Percentiles rank a stretch among this genome's conserved stretches.
phyloP scores from a whole-genome alignment of 768 basidiomycete genomes.

The Mycena maculata region DNA sequence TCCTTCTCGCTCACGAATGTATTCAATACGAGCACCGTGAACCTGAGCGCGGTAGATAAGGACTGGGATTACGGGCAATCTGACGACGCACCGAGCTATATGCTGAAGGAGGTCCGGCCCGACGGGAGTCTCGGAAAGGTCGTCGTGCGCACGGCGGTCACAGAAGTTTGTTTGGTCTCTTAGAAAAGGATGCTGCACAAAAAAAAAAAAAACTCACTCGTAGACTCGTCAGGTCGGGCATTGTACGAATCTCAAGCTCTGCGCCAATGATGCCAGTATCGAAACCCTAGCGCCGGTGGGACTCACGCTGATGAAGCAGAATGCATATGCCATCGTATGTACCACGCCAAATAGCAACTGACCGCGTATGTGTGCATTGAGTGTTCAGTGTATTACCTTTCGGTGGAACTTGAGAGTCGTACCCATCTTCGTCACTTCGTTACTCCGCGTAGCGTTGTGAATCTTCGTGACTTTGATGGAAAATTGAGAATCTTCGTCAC shows the following conservation, averaged over 20 bases:
- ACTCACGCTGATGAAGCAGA: conserved; percentile 10
- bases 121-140: neutral
- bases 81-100: conserved; percentile 14
- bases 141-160: conserved; percentile 18
- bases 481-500: too few relatives aligned
- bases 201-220: too few relatives aligned
- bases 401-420: too few relatives aligned
- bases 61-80: conserved; percentile 5
- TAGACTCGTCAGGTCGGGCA: neutral
- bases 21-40: neutral
- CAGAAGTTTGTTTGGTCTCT: too few relatives aligned
- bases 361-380: too few relatives aligned
- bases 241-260: conserved; percentile 5
- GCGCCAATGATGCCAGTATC: neutral
- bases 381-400: too few relatives aligned
- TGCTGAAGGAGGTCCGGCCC: neutral
- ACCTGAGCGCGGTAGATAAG: neutral
- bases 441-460: too few relatives aligned
- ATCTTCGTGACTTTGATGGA: too few relatives aligned
- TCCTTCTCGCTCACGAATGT: neutral
- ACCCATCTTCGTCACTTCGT: too few relatives aligned
- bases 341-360: conserved; percentile 18
- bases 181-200: too few relatives aligned
- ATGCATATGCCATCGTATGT: conserved; percentile 6
- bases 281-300: conserved; percentile 11